phyloP scores from a whole-genome alignment of 169 alveolate species.

The Plasmodium cynomolgi region DNA sequence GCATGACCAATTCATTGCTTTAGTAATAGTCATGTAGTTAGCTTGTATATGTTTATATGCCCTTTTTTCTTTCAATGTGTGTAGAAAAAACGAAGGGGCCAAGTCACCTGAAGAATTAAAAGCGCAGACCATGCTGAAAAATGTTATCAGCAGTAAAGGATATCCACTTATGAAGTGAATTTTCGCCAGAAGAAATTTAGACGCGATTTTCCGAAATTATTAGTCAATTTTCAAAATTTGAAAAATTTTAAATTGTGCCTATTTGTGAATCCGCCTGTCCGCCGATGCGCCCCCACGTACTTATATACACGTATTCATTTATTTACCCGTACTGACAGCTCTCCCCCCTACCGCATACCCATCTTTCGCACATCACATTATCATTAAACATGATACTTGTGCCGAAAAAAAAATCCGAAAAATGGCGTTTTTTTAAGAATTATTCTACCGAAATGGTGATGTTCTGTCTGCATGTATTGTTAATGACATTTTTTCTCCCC shows the following conservation, averaged over 20 bases:
- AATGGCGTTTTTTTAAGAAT: not conserved
- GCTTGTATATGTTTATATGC: not conserved
- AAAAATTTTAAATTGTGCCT: not conserved
- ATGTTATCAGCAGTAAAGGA: slow-evolving; percentile 28
- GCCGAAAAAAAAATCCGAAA: not conserved
- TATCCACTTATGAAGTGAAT: slow-evolving; percentile 17
- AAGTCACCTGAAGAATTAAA: slow-evolving; percentile 45
- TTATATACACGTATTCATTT: not conserved
- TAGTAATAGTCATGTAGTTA: not conserved
- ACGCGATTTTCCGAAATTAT: not conserved
- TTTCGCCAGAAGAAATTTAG: not conserved
- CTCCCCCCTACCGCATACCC: not conserved
- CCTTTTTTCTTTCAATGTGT: not conserved
- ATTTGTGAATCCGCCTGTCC: not conserved
- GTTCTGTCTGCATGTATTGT: not conserved
- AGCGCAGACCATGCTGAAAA: slow-evolving; percentile 11
- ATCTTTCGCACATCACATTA: not conserved
- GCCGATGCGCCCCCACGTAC: not conserved
- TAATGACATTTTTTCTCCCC: not conserved
- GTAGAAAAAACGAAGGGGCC: slow-evolving; percentile 45
- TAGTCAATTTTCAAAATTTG: not conserved
- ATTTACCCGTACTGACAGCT: not conserved
- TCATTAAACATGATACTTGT: not conserved
- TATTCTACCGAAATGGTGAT: not conserved
- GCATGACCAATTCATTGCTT: not conserved